Base-by-base conservation (phyloP, 768 basidiomycete species). In the Lentinula guzmanii region DNA sequence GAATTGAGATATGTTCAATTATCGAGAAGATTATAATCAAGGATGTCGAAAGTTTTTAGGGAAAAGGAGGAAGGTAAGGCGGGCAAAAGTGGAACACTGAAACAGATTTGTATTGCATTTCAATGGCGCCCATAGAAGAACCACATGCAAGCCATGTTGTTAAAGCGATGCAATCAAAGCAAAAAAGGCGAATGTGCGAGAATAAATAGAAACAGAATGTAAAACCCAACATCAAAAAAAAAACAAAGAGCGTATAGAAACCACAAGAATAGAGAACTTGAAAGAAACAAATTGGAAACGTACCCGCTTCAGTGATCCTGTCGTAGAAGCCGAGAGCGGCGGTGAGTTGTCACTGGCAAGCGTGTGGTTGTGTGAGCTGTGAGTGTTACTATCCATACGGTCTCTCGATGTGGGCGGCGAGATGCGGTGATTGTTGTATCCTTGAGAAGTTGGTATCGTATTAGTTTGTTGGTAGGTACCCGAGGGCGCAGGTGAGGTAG, bases 221-320 rank as follows among this genome's bases (percentile, higher is more conserved):
- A 48, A 24, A 48, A 43, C n/a, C 8, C 6, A 21, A 48, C 37
- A 39, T 8, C 24, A 24, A 24, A 21, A 48, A 21, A 48, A 48
- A 48, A 24, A 9, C 7, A 18, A 15, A 43, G 42, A 43, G 28
- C 48, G 16, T 21, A 50, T 31, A 28, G 48, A 50, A 31, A 50
- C 2, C 10, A 28, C 61, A n/a, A 21, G 41, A 34, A 18, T 7
- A 45, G 51, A 48, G 54, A 46, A 37, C 33, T 1, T n/a, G 60
- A 41, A 21, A 13, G 24, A 51, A 60, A 48, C 9, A 18, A 58
- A 63, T n/a, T 24, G 28, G 57, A 8, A 46, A 33, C 34, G 46
- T 50, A 11, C 33, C 56, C 54, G 31, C 55, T 61, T 61, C 45
- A 57, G 11, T 48, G 21, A 48, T 24, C 46, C 46, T 48, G 46